Evolutionary conservation across 805 yeast genomes (phyloP).

Genomic region (Starmera dryadoides): DNA sequence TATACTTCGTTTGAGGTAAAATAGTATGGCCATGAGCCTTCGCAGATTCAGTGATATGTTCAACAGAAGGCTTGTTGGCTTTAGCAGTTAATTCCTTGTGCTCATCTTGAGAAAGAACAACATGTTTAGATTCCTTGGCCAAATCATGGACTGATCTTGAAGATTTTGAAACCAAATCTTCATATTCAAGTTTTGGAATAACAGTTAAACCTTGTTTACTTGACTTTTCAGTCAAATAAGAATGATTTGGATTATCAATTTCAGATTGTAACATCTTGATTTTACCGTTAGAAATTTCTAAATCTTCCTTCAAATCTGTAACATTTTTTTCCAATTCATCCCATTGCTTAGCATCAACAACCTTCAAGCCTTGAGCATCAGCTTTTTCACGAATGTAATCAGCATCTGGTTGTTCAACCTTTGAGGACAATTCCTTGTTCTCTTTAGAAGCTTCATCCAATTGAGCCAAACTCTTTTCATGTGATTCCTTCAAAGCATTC

Average conservation of each 20-base stretch:
- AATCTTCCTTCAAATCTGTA: slow-evolving; percentile 2
- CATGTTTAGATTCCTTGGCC: slow-evolving; percentile 9
- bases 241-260: slow-evolving; percentile 26
- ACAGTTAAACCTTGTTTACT: slow-evolving; percentile 19
- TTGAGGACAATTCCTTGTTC: slow-evolving; percentile 2
- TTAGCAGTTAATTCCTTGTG: slow-evolving; percentile 5
- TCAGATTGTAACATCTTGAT: slow-evolving; percentile 6
- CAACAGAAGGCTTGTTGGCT: slow-evolving; percentile 19
- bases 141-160: slow-evolving; percentile 14
- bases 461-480: neutral
- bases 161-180: slow-evolving; percentile 11
- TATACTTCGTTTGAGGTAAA: slow-evolving; percentile 10
- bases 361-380: slow-evolving; percentile 13
- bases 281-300: slow-evolving; percentile 7
- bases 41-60: slow-evolving; percentile 4
- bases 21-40: slow-evolving; percentile 13
- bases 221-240: slow-evolving; percentile 22
- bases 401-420: slow-evolving; percentile 22
- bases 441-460: slow-evolving; percentile 2
- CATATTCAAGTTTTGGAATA: slow-evolving; percentile 17
- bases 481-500: neutral
- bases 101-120: slow-evolving; percentile 8
- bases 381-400: slow-evolving; percentile 24
- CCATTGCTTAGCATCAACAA: slow-evolving; percentile 11
- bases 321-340: slow-evolving; percentile 3